Evolutionary conservation across 78 protist species (phyloP).

Genomic region (Tieghemostelium lacteum): DNA sequence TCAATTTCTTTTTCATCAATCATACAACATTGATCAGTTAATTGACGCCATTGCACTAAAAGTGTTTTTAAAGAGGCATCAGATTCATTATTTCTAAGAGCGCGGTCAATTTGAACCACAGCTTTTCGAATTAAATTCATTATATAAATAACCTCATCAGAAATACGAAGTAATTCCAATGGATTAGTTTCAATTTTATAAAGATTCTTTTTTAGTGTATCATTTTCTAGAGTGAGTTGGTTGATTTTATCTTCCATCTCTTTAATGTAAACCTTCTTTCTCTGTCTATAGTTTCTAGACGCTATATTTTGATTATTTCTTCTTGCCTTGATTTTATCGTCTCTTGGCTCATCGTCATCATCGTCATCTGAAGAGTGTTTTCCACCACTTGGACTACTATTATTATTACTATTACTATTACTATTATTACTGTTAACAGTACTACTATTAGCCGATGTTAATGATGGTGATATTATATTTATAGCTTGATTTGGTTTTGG

Average conservation of each 20-base stretch:
- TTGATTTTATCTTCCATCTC: constrained; percentile 75
- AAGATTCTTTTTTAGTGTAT: constrained; percentile 47
- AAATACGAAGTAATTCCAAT: constrained; percentile 32
- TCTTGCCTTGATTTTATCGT: constrained; percentile 47
- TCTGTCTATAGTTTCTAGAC: constrained; percentile 70
- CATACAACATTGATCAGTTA: constrained; percentile 48
- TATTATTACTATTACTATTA: too few relatives aligned
- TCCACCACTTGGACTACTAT: too few relatives aligned
- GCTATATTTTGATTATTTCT: constrained; percentile 72
- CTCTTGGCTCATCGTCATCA: background rate
- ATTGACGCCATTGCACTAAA: constrained; percentile 20
- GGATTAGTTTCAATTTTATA: constrained; percentile 57
- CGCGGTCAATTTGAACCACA: constrained; percentile 51
- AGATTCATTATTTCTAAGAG: constrained; percentile 46
- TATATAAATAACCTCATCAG: constrained; percentile 31
- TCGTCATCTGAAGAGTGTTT: constrained; percentile 3
- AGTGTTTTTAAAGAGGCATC: constrained; percentile 32
- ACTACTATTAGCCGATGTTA: too few relatives aligned
- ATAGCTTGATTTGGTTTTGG: too few relatives aligned
- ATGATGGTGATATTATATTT: too few relatives aligned
- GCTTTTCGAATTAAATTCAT: constrained; percentile 39
- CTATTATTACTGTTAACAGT: too few relatives aligned
- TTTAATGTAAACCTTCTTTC: constrained; percentile 68
- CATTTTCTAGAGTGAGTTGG: constrained; percentile 53
- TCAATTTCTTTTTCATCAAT: constrained; percentile 64